Evolutionary conservation across 139 green algal genomes (phyloP).

Genomic region (Chlorella sorokiniana): DNA sequence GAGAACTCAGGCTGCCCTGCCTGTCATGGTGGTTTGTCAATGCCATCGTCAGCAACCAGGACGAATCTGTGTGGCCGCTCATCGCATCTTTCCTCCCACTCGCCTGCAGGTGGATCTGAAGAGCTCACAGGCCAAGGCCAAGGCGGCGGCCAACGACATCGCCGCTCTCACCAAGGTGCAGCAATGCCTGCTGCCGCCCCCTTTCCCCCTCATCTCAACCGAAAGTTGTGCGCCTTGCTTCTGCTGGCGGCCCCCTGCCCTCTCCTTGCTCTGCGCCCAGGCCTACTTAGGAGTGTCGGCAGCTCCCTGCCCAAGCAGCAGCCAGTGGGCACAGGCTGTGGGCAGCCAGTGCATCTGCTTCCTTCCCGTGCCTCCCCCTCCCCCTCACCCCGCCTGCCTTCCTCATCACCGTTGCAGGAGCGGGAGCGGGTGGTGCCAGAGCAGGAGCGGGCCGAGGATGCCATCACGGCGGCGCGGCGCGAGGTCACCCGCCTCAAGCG

Average conservation of each 20-base stretch:
- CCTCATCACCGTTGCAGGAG: conserved; percentile 22
- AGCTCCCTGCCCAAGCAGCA: neutral
- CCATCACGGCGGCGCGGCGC: conserved; percentile 42
- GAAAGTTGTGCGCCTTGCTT: too few species aligned
- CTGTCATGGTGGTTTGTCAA: neutral
- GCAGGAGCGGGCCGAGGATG: conserved; percentile 42
- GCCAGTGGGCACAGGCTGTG: neutral
- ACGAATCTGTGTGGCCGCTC: too few species aligned
- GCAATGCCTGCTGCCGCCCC: too few species aligned
- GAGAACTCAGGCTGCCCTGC: too few species aligned
- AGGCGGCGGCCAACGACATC: conserved; percentile 10
- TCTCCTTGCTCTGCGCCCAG: too few species aligned
- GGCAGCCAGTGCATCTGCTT: neutral
- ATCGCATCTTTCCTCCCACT: conserved; percentile 8
- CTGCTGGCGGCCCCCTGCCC: too few species aligned
- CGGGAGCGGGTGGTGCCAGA: conserved; percentile 35
- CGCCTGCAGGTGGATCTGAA: conserved; percentile 36
- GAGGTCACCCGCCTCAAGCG: conserved; percentile 46
- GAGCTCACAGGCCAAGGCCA: conserved; percentile 39
- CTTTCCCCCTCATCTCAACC: too few species aligned
- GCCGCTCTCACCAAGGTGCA: conserved; percentile 30
- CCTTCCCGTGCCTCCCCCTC: neutral
- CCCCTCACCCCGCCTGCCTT: neutral
- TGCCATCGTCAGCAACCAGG: neutral
- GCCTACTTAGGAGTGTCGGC: too few species aligned